Evolutionary conservation across 768 basidiomycete genomes (phyloP).

Genomic region (Exsudoporus frostii): DNA sequence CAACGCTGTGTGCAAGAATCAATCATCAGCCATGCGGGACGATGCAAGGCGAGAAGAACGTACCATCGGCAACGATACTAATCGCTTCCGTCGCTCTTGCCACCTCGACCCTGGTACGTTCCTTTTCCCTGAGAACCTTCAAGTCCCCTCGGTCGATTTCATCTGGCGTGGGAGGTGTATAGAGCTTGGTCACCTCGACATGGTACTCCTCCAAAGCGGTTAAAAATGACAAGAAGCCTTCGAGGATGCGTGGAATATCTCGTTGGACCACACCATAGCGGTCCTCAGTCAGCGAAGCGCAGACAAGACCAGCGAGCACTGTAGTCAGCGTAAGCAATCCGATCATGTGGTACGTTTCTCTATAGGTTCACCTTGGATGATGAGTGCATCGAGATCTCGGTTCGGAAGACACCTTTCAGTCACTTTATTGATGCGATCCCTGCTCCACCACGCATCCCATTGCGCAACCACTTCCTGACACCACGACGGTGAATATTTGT

Average conservation of each 20-base stretch:
- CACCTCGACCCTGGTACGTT: constrained; percentile 46
- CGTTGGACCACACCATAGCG: constrained; percentile 80
- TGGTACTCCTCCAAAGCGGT: constrained; percentile 64
- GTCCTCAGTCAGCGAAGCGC: constrained; percentile 76
- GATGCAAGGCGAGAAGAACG: constrained; percentile 12
- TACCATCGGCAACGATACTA: constrained; percentile 56
- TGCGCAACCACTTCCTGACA: constrained; percentile 23
- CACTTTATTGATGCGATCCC: constrained; percentile 48
- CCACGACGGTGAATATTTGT: constrained; percentile 31
- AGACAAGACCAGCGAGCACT: constrained; percentile 60
- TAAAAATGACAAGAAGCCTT: constrained; percentile 69
- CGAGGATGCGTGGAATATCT: constrained; percentile 79
- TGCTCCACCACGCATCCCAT: constrained; percentile 52
- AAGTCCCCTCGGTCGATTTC: constrained; percentile 25
- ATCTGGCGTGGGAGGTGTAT: constrained; percentile 38
- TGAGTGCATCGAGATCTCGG: constrained; percentile 57
- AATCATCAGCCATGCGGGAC: background rate
- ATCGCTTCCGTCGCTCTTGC: constrained; percentile 55
- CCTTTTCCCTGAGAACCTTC: constrained; percentile 36
- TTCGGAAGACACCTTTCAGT: constrained; percentile 58
- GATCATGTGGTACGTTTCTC: background rate
- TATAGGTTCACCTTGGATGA: constrained; percentile 51
- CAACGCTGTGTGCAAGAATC: constrained; percentile 37
- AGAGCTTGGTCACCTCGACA: constrained; percentile 44
- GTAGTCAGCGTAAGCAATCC: background rate